A percentile compares a stretch with the other conserved stretches of the same genome.
phyloP scores from a whole-genome alignment of 352 stramenopile species.

The Phytophthora ohioensis region DNA sequence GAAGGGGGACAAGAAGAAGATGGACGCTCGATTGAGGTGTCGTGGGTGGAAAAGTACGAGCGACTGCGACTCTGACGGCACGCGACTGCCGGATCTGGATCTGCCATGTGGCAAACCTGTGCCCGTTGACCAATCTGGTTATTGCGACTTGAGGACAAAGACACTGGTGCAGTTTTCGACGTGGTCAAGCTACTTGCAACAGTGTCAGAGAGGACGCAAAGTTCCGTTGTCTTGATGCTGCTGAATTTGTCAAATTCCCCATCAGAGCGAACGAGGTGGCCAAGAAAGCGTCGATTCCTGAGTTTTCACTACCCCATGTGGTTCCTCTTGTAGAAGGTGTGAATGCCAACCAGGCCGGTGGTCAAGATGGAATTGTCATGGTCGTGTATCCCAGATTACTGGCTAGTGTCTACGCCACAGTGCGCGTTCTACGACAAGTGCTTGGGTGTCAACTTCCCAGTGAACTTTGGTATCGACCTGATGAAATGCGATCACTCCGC shows the following conservation, averaged over 20 bases:
- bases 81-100: conserved; percentile 22
- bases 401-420: conserved; percentile 26
- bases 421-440: conserved; percentile 26
- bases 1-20: conserved; percentile 23
- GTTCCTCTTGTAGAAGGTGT: conserved; percentile 13
- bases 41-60: conserved; percentile 36
- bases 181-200: conserved; percentile 57
- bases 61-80: conserved; percentile 32
- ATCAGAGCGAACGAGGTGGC: conserved; percentile 42
- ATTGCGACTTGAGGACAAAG: conserved; percentile 53
- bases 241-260: conserved; percentile 71
- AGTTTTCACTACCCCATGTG: conserved; percentile 25
- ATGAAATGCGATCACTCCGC: conserved; percentile 37
- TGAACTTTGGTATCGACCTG: conserved; percentile 58
- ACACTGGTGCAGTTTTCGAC: conserved; percentile 37
- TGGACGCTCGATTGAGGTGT: conserved; percentile 34
- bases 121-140: conserved; percentile 44
- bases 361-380: conserved; percentile 32
- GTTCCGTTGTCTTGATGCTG: conserved; percentile 61
- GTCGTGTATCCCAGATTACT: conserved; percentile 31
- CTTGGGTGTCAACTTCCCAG: conserved; percentile 44
- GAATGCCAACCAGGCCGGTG: conserved; percentile 17
- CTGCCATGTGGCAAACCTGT: conserved; percentile 27
- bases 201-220: conserved; percentile 51
- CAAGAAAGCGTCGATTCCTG: conserved; percentile 27